Evolutionary conservation across 2,329 filamentous ascomycete genomes (phyloP), one percentile per base, ranked within the genome.

Genomic region (Lojkania enalia): DNA sequence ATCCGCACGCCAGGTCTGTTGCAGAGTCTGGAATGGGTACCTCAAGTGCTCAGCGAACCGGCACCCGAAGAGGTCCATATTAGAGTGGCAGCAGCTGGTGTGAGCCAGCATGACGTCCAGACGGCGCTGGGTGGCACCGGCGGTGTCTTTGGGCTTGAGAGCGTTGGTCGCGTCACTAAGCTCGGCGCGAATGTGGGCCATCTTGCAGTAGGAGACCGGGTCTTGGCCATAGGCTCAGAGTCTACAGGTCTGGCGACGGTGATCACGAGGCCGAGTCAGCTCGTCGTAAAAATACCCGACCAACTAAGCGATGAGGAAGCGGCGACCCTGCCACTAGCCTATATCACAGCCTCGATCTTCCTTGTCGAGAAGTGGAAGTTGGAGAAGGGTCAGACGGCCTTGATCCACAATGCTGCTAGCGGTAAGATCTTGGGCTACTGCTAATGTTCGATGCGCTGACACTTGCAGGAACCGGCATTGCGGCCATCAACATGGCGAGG

Each of bases 31-130:
- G 9, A 21, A 20, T 36, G 33, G 33, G 30, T 11, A 33, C 9
- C 16, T 33, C 9, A 15, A 33, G 30, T 9, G 30, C 16, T 7
- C 30, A 33, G 30, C 20, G 18, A 15, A 20, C 33, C 5, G 5
- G 5, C 33, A 21, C 11, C 5, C 33, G 33, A 19, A 5, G 33
- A 36, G 9, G 48, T 63, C 3, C 49, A 57, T 25, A 30, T 62
- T 4, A 51, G 62, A 19, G 32, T 56, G 0, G 13, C 39, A 15
- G 42, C 46, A 3, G 43, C 31, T 5, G 57, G 57, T 1, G 5
- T 62, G n/a, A 59, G 59, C 25, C 70, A 71, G 52, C 66, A 46
- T 31, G 51, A 55, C 31, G 46, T 55, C 14, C 15, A 48, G 16
- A 11, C 7, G 9, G 15, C 30, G 6, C 15, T 7, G 16, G 30